Conservation (phyloP, 139 green algal genomes). For the Gonium pectorale region DNA sequence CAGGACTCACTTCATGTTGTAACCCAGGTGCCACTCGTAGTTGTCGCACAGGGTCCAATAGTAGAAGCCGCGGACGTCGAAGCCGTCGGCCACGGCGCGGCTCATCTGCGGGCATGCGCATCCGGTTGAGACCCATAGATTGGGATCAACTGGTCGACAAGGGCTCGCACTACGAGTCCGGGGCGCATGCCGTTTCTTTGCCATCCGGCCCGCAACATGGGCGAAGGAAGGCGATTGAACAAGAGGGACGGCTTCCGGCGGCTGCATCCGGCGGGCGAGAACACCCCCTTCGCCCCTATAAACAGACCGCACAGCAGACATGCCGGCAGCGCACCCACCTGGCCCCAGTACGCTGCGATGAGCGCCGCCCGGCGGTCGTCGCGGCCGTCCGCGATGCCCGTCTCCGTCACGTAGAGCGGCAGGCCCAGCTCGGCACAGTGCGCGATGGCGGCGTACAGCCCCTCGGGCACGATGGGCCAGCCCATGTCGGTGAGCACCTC, state of each 20-base stretch:
- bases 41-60: slow-evolving; percentile 83
- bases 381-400: slow-evolving; percentile 71
- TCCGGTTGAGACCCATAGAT: too few relatives aligned
- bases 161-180: too few relatives aligned
- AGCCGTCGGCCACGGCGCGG: slow-evolving; percentile 54
- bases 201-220: too few relatives aligned
- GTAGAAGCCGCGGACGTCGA: slow-evolving; percentile 72
- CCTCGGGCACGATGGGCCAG: slow-evolving; percentile 73
- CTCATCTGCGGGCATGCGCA: slow-evolving; percentile 59
- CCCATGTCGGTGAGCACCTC: slow-evolving; percentile 84
- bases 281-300: too few relatives aligned
- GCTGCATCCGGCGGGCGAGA: too few relatives aligned
- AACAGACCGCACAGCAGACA: not conserved
- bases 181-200: too few relatives aligned
- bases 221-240: too few relatives aligned
- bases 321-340: slow-evolving; percentile 12
- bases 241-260: too few relatives aligned
- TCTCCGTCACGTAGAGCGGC: slow-evolving; percentile 87
- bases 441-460: slow-evolving; percentile 65
- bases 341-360: slow-evolving; percentile 50
- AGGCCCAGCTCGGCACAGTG: slow-evolving; percentile 60
- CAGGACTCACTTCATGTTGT: slow-evolving; percentile 48
- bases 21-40: slow-evolving; percentile 76
- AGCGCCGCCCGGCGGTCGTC: slow-evolving; percentile 54
- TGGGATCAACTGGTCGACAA: too few relatives aligned